These are phyloP conservation scores for Lumnitzera littorea DNA, from an alignment of 345 rosid genomes.

Conservation along the genomic window DNA sequence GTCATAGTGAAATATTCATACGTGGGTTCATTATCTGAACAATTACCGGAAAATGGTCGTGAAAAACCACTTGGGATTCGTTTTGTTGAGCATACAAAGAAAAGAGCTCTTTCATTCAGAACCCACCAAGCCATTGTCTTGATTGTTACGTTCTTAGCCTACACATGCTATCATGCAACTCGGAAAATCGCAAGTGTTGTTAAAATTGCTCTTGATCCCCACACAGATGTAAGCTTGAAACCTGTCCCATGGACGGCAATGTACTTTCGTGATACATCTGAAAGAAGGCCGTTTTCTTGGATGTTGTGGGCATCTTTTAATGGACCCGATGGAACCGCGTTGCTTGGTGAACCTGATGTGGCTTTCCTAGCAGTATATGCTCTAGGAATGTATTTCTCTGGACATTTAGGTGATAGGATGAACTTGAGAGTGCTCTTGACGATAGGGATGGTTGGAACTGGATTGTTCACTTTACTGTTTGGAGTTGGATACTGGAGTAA, in stretches of 20 bases:
- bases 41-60: constrained; percentile 7
- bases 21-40: constrained; percentile 51
- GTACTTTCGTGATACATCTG: constrained; percentile 17
- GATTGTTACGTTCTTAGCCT: constrained; percentile 75
- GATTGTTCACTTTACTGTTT: constrained; percentile 69
- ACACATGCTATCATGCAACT: constrained; percentile 74
- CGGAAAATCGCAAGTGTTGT: constrained; percentile 92
- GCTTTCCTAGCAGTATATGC: constrained; percentile 83
- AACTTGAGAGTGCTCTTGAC: constrained; percentile 75
- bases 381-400: constrained; percentile 80
- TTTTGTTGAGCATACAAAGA: constrained; percentile 38
- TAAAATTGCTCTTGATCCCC: constrained; percentile 80
- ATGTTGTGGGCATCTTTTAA: constrained; percentile 92
- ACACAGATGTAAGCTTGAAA: constrained; percentile 29
- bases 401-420: constrained; percentile 87
- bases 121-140: constrained; percentile 72
- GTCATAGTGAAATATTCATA: neutral
- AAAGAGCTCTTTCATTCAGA: constrained; percentile 47
- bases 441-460: constrained; percentile 84
- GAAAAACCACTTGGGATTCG: constrained; percentile 61
- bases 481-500: constrained; percentile 76
- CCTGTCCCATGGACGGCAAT: constrained; percentile 25
- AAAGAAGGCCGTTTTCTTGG: constrained; percentile 18
- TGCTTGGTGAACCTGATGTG: constrained; percentile 44
- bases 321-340: constrained; percentile 50